Base-by-base conservation (phyloP, 495 filamentous ascomycete genomes). In the Aspergillus ostianus region DNA sequence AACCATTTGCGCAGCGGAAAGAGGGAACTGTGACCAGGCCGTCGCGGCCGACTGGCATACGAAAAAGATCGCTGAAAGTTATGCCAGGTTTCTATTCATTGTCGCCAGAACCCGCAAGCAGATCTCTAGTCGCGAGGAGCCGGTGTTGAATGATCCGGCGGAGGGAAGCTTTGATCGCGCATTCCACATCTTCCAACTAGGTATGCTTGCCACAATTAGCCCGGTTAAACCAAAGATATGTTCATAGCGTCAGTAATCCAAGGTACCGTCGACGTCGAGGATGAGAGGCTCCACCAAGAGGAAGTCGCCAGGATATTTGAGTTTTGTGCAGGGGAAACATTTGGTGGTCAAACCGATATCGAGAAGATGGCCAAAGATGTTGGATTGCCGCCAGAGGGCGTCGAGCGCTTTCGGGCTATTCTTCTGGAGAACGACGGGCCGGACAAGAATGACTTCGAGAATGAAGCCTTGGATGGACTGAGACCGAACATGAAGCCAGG, bases 11-110 rank as follows among this genome's bases (percentile, higher is more conserved):
- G 75, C 73, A 2, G 61, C 58, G 2, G 63, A 58, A 19, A 57
- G 58, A 15, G 80, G 78, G 7, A 61, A 82, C 23, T 69, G 61
- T 47, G 63, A 66, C 18, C 79, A 83, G 61, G 6, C 52, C 0
- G 58, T 47, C 13, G 82, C 80, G 0, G 73, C 69, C 2, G 56
- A 67, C 17, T 84, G 80, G 81, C 80, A 84, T 41, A 15, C 36
- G 9, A 41, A 41, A 10, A 41, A 41, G 12, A 17, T 41, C 9
- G 36, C 36, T 10, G 36, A 41, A 17, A 41, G 36, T 10, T 41
- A 41, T 41, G 36, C 36, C 10, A 8, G 36, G 36, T 41, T 41
- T 12, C 10, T 41, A 17, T 12, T 41, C 8, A 41, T 41, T 41
- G 36, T 41, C 36, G 13, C 36, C 12, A 41, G 36, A 1, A 41